phyloP scores from a whole-genome alignment of 306 rosid species.

The Medicago arabica region DNA sequence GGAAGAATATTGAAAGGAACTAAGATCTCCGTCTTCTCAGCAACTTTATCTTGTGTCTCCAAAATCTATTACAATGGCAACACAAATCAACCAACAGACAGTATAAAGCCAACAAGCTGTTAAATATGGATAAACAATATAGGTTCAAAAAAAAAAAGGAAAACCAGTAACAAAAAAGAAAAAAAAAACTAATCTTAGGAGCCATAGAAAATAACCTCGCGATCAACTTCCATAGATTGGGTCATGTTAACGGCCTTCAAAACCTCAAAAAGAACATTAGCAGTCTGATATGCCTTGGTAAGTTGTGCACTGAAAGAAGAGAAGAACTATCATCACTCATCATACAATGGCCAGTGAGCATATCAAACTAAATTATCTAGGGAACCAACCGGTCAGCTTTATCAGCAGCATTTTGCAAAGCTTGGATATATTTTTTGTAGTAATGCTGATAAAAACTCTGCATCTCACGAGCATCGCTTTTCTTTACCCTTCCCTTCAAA shows the following conservation, averaged over 20 bases:
- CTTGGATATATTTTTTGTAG: constrained; percentile 90
- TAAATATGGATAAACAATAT: constrained; percentile 19
- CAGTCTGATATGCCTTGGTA: constrained; percentile 92
- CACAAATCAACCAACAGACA: constrained; percentile 22
- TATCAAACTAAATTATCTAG: constrained; percentile 2
- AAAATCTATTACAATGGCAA: constrained; percentile 63
- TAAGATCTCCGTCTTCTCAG: constrained; percentile 87
- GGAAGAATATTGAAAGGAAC: constrained; percentile 98
- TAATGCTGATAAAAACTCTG: constrained; percentile 93
- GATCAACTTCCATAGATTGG: constrained; percentile 96
- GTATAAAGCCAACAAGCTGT: constrained; percentile 19
- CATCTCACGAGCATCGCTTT: constrained; percentile 98
- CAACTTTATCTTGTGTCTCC: constrained; percentile 96
- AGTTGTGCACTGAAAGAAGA: constrained; percentile 77
- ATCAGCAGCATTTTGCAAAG: constrained; percentile 87
- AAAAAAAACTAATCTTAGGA: constrained; percentile 24
- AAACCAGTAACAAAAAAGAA: not conserved
- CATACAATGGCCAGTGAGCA: constrained; percentile 8
- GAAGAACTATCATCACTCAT: constrained; percentile 11
- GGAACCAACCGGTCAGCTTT: constrained; percentile 82
- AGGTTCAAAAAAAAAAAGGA: constrained; percentile 28
- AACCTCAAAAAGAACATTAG: constrained; percentile 98
- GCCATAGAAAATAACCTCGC: constrained; percentile 64
- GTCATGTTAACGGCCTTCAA: constrained; percentile 94
- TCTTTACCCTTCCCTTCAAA: constrained; percentile 86